A percentile compares a stretch with the other conserved stretches of the same genome.
These are phyloP conservation scores for Allium sativum DNA, from an alignment of 106 monocot genomes.

Conservation along the genomic window DNA sequence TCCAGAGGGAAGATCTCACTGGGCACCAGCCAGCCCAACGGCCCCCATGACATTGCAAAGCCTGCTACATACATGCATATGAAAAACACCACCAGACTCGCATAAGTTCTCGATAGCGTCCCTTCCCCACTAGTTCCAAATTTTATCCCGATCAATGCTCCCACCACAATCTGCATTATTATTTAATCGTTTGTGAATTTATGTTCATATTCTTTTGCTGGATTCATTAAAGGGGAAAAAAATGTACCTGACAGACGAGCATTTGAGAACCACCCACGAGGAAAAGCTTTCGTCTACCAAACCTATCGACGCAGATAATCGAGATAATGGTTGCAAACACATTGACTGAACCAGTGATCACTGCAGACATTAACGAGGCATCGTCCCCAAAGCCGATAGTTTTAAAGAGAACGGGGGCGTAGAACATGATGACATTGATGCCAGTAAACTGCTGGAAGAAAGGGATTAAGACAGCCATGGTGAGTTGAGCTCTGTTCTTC, in stretches of 20 bases:
- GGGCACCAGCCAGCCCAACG: slow-evolving; percentile 41
- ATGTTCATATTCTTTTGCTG: background rate
- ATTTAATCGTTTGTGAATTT: background rate
- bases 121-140: slow-evolving; percentile 26
- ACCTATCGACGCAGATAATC: slow-evolving; percentile 25
- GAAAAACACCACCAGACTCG: slow-evolving; percentile 13
- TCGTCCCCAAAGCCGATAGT: slow-evolving; percentile 45
- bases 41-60: slow-evolving; percentile 47
- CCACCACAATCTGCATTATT: slow-evolving; percentile 21
- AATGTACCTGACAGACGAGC: slow-evolving; percentile 11
- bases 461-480: slow-evolving; percentile 45
- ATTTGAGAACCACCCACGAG: slow-evolving; percentile 17
- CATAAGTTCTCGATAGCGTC: slow-evolving; percentile 16
- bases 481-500: slow-evolving; percentile 39
- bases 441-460: slow-evolving; percentile 69
- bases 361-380: slow-evolving; percentile 48
- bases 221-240: background rate
- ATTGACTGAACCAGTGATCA: slow-evolving; percentile 51
- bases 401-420: slow-evolving; percentile 54
- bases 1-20: slow-evolving; percentile 34
- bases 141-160: slow-evolving; percentile 18
- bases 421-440: slow-evolving; percentile 68
- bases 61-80: slow-evolving; percentile 34
- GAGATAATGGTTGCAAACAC: slow-evolving; percentile 38
- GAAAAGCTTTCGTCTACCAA: slow-evolving; percentile 28